Percentiles rank a stretch among this genome's conserved stretches.
These are phyloP conservation scores for Pyrenula aspistea DNA, from an alignment of 495 filamentous ascomycete genomes.

Conservation along the genomic window DNA sequence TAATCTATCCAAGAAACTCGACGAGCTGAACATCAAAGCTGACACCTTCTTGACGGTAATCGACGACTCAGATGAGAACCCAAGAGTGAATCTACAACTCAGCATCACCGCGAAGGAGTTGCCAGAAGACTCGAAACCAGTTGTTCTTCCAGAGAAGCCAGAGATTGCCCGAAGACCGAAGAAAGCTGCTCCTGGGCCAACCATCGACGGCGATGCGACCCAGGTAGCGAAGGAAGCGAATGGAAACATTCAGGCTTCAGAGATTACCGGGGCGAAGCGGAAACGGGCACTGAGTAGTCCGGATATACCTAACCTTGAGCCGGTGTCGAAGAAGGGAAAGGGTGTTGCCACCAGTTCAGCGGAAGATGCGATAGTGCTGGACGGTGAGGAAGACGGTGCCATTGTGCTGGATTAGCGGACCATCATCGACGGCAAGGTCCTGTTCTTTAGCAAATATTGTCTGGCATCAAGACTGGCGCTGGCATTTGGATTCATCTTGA, in stretches of 20 bases:
- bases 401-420: constrained; percentile 54
- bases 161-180: constrained; percentile 3
- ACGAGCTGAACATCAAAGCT: constrained; percentile 58
- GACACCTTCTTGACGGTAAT: constrained; percentile 74
- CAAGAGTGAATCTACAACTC: constrained; percentile 75
- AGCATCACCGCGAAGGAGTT: constrained; percentile 20
- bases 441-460: too few relatives aligned
- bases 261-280: background rate
- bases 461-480: too few relatives aligned
- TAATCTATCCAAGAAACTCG: constrained; percentile 67
- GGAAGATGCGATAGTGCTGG: constrained; percentile 32
- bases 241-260: background rate
- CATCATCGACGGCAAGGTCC: too few relatives aligned
- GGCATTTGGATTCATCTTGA: too few relatives aligned
- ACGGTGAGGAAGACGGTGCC: constrained; percentile 50
- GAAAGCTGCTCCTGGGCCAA: constrained; percentile 1
- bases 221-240: background rate
- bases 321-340: constrained; percentile 12
- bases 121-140: constrained; percentile 19
- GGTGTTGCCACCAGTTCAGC: constrained; percentile 15
- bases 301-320: background rate
- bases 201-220: background rate
- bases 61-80: constrained; percentile 73
- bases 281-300: background rate
- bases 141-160: constrained; percentile 13